phyloP scores from a whole-genome alignment of 805 yeast species.

The Pichia thaimueangensis region DNA sequence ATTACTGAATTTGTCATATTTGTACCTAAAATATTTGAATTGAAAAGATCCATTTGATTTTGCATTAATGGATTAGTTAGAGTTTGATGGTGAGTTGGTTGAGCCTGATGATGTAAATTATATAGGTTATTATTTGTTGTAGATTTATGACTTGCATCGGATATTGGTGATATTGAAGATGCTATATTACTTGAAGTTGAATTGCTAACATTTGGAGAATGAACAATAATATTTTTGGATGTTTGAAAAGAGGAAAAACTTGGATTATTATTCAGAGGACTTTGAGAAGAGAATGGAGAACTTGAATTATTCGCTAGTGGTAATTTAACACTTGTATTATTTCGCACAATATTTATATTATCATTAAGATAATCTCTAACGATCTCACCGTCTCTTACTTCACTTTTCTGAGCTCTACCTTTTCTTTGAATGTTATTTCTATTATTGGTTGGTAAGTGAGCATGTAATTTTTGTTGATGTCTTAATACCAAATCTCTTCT shows the following conservation, averaged over 20 bases:
- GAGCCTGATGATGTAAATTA: too few relatives aligned
- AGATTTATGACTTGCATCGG: conserved; percentile 12
- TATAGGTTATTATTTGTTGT: not conserved
- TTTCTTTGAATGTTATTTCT: conserved; percentile 31
- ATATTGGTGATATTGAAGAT: conserved; percentile 8
- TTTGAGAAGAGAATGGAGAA: not conserved
- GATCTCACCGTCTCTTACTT: conserved; percentile 27
- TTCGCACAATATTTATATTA: conserved; percentile 45
- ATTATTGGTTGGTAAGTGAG: conserved; percentile 39
- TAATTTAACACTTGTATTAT: conserved; percentile 46
- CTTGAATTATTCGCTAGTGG: conserved; percentile 27
- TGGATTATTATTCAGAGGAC: too few relatives aligned
- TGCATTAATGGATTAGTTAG: not conserved
- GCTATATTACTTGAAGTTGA: conserved; percentile 1
- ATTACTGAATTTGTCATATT: conserved; percentile 1
- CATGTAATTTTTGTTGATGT: conserved; percentile 91
- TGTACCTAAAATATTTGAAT: conserved; percentile 2
- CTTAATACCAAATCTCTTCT: conserved; percentile 81
- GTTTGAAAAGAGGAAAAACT: not conserved
- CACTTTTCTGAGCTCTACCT: conserved; percentile 17
- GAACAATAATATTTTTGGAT: not conserved
- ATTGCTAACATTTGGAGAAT: conserved; percentile 11
- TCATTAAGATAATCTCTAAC: conserved; percentile 36
- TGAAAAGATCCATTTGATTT: conserved; percentile 9
- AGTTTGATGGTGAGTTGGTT: conserved; percentile 12